phyloP scores from a whole-genome alignment of 805 yeast species.

The Dipodascopsis uninucleata region DNA sequence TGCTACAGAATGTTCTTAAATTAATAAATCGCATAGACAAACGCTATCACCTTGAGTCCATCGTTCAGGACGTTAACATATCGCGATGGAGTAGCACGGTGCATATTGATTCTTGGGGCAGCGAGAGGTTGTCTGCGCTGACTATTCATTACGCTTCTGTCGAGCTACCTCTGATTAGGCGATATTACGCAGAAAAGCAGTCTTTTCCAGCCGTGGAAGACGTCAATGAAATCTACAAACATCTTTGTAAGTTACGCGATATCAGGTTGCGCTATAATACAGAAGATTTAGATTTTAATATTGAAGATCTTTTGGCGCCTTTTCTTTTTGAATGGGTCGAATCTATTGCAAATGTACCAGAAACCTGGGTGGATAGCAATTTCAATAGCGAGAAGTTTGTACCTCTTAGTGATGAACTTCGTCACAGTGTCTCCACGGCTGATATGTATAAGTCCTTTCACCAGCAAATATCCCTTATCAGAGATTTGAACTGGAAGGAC shows the following conservation, averaged over 20 bases:
- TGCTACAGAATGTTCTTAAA: not conserved
- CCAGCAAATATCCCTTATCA: constrained; percentile 55
- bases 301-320: constrained; percentile 55
- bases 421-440: constrained; percentile 56
- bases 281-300: constrained; percentile 46
- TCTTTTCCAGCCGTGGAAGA: constrained; percentile 47
- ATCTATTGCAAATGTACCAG: constrained; percentile 45
- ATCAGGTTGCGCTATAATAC: constrained; percentile 31
- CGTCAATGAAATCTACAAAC: constrained; percentile 54
- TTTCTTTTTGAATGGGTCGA: constrained; percentile 44
- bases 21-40: not conserved
- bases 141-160: constrained; percentile 3
- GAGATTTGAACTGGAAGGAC: constrained; percentile 62
- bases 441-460: constrained; percentile 65
- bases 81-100: constrained; percentile 12
- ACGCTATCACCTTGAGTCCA: constrained; percentile 6
- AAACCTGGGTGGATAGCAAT: constrained; percentile 51
- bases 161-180: constrained; percentile 18
- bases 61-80: constrained; percentile 2
- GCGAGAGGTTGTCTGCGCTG: constrained; percentile 7
- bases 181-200: constrained; percentile 18
- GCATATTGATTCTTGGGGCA: constrained; percentile 5
- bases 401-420: constrained; percentile 26
- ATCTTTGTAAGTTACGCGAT: constrained; percentile 51
- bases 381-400: constrained; percentile 48